Evolutionary conservation across 441 rosid genomes (phyloP), one percentile per base, ranked within the genome.

Genomic region (Pelargonium fulgidum): DNA sequence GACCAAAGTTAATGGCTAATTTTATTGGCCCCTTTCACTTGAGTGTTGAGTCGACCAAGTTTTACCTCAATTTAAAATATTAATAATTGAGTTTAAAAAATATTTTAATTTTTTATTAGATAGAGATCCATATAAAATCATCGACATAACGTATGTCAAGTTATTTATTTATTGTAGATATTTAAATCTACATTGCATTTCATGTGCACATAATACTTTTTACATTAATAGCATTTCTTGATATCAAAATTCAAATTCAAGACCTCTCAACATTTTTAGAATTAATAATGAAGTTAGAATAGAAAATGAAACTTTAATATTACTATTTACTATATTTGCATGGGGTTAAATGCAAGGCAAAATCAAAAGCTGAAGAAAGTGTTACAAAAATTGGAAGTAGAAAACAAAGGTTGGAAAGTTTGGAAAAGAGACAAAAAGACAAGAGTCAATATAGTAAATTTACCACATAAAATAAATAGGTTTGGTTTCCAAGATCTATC

Each of bases 401-500:
- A 13, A 24, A 24, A 24, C n/a, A 50, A 50, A 50, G 58, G 17
- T 50, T 50, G n/a, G 19, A 50, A 50, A 50, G 58, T 13, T 13
- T n/a, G 5, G 19, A 50, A 50, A 50, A 50, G 58, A n/a, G 58
- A 50, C 58, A 50, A 50, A 50, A n/a, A n/a, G 58, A 50, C 19
- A 50, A 50, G 58, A 50, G 58, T 50, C 58, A 50, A 50, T n/a
- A 3, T 50, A 50, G 19, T 50, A 50, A 50, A 50, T 50, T 50
- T 50, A 50, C 19, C 16, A 50, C 58, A 47, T 47, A 47, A 12
- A n/a, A 47, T 47, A 47, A 10, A 62, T 70, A 69, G 66, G 76
- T 74, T 75, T 68, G 71, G 52, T 76, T 76, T 68, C 47, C 75
- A 69, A 81, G 70, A 68, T 47, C 54, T 47, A 10, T 47, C 54